Percentiles rank a stretch among this genome's conserved stretches.
Conservation (phyloP, 805 yeast species). For the Starmerella floris region DNA sequence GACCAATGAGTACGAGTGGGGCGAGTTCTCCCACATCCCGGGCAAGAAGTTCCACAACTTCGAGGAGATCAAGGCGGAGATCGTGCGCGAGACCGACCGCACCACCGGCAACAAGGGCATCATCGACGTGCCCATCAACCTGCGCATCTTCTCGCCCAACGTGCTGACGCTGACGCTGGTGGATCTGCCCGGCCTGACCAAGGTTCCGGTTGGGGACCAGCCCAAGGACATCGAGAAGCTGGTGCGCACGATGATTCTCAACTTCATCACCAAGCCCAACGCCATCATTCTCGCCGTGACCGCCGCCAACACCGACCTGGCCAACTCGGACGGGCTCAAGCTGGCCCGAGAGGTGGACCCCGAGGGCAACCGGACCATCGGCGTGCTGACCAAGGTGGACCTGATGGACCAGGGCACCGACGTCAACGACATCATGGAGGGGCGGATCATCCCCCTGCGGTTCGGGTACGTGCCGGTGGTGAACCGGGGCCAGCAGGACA, state of each 20-base stretch:
- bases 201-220: constrained; percentile 98
- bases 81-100: constrained; percentile 79
- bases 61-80: constrained; percentile 78
- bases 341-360: constrained; percentile 97
- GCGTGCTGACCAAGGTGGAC: constrained; percentile 92
- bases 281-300: constrained; percentile 91
- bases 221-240: constrained; percentile 93
- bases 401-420: constrained; percentile 98
- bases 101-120: constrained; percentile 73
- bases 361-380: constrained; percentile 85
- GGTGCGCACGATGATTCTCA: constrained; percentile 82
- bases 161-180: constrained; percentile 89
- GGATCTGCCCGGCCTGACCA: constrained; percentile 93
- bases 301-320: constrained; percentile 93
- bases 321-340: constrained; percentile 91
- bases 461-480: constrained; percentile 96
- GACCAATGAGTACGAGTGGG: constrained; percentile 62
- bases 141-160: constrained; percentile 87
- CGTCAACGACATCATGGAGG: constrained; percentile 88
- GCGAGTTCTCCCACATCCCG: constrained; percentile 89
- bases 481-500: constrained; percentile 94
- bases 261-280: constrained; percentile 88
- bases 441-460: constrained; percentile 87
- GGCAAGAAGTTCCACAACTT: constrained; percentile 77
- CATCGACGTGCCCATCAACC: constrained; percentile 81